These are phyloP conservation scores for Hibiscus tridactylites DNA, from an alignment of 345 rosid species.

Conservation along the genomic window DNA sequence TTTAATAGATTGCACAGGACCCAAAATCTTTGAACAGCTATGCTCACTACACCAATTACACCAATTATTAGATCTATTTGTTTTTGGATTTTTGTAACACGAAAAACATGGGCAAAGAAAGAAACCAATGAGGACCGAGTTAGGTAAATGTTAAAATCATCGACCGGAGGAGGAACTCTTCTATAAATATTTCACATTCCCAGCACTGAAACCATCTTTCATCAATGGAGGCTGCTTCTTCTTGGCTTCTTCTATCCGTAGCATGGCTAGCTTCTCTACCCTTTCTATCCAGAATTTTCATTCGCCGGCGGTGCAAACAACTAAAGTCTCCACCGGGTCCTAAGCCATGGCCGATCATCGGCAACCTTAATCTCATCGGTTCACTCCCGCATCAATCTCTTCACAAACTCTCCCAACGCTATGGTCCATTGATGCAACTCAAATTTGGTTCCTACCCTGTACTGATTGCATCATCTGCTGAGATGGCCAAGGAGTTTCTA, in stretches of 20 bases:
- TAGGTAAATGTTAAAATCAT: too few species aligned
- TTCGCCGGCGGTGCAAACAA: not conserved
- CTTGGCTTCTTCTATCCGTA: not conserved
- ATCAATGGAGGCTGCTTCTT: not conserved
- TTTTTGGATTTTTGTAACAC: too few species aligned
- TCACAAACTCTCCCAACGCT: slow-evolving; percentile 19
- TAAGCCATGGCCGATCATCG: slow-evolving; percentile 27
- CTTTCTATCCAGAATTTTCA: not conserved
- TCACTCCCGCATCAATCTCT: slow-evolving; percentile 30
- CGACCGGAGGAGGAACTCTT: too few species aligned
- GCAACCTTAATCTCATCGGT: slow-evolving; percentile 29
- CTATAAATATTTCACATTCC: too few species aligned
- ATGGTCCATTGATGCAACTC: slow-evolving; percentile 26
- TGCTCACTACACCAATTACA: too few species aligned
- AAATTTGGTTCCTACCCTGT: not conserved
- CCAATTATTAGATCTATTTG: too few species aligned
- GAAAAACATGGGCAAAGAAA: too few species aligned
- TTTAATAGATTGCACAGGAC: too few species aligned
- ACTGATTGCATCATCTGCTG: not conserved
- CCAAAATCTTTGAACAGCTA: too few species aligned
- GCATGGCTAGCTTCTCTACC: not conserved
- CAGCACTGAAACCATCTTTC: not conserved
- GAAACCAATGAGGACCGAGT: too few species aligned
- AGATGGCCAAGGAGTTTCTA: not conserved
- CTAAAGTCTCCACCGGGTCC: slow-evolving; percentile 27